phyloP scores from a whole-genome alignment of 2,329 filamentous ascomycete genomes.

The Calonectria henricotiae region DNA sequence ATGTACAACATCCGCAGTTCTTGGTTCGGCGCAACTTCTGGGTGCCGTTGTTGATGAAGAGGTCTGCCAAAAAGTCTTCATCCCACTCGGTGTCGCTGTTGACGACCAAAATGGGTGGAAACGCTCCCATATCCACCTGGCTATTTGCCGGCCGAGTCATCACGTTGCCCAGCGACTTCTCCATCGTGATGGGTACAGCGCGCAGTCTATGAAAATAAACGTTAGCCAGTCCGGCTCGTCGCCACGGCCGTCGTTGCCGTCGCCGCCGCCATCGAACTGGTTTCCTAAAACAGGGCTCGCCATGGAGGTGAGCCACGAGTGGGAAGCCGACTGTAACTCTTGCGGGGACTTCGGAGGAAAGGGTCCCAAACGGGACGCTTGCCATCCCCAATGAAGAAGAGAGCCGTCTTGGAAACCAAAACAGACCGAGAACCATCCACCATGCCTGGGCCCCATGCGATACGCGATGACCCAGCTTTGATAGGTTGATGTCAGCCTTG shows the following conservation, averaged over 20 bases:
- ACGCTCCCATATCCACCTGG: conserved; percentile 76
- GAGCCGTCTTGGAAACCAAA: conserved; percentile 74
- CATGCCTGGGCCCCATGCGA: conserved; percentile 74
- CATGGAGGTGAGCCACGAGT: conserved; percentile 59
- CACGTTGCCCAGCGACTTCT: conserved; percentile 80
- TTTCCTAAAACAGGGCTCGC: conserved; percentile 54
- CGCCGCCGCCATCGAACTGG: conserved; percentile 47
- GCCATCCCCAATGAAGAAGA: conserved; percentile 78
- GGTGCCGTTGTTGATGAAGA: conserved; percentile 62
- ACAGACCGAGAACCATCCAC: conserved; percentile 78
- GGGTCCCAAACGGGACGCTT: conserved; percentile 75
- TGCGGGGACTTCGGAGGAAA: conserved; percentile 57
- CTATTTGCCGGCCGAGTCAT: conserved; percentile 69
- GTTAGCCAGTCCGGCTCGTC: conserved; percentile 69
- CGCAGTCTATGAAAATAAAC: conserved; percentile 79
- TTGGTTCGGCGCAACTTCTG: conserved; percentile 73
- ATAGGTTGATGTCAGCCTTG: conserved; percentile 72
- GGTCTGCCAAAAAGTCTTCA: conserved; percentile 82
- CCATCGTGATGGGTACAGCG: conserved; percentile 83
- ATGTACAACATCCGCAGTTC: conserved; percentile 80
- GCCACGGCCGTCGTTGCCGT: neutral
- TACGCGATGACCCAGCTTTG: conserved; percentile 73
- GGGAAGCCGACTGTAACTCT: conserved; percentile 40
- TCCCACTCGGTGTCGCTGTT: conserved; percentile 75
- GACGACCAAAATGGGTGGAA: conserved; percentile 82